Base-by-base conservation (phyloP, 768 basidiomycete genomes). In the Leccinum incarnatum region DNA sequence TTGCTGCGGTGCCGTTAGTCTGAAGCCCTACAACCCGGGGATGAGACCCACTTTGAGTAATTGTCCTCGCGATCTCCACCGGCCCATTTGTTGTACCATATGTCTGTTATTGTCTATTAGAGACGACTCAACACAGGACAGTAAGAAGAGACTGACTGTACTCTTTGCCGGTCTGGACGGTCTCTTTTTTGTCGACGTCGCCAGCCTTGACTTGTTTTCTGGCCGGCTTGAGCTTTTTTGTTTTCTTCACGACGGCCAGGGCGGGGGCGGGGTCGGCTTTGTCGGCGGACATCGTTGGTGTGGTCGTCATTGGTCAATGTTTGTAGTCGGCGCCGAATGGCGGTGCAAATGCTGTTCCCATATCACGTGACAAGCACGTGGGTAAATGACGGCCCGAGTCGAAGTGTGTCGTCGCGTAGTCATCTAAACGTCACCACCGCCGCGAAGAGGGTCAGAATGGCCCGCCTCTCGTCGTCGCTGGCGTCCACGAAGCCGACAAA, bases 41-140 rank as follows among this genome's bases (percentile, higher is more conserved):
- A 25, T 0, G 8, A 34, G 14, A 79, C 88, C 58, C 63, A 94
- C 95, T 94, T 96, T 36, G 95, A 95, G 71, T 98, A 94, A 58
- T 85, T 89, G 71, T 99, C 96, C 73, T 98, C 97, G 30, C 93
- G 85, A 72, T 99, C 97, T 56, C 96, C 97, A 55, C 97, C 97
- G n/a, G 97, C 97, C 96, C 96, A 98, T 77, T 97, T 96, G 75
- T 98, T 95, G 72, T 96, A 98, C 96, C 97, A 99, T 53, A 96
- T 91, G 75, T 99, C 91, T 91, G 59, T 62, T 34, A 54, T 65
- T 52, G 30, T 5, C 17, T 23, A 49, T 65, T 34, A 69, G 61
- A 37, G 8, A 49, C 53, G 9, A 15, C 32, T 48, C 49, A 21
- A 55, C 37, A 29, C 30, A 9, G 36, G 4, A 1, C 14, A 4